A percentile compares a stretch with the other conserved stretches of the same genome.
These are phyloP conservation scores for Globisporangium yorkense DNA, from an alignment of 352 stramenopile species.

Conservation along the genomic window DNA sequence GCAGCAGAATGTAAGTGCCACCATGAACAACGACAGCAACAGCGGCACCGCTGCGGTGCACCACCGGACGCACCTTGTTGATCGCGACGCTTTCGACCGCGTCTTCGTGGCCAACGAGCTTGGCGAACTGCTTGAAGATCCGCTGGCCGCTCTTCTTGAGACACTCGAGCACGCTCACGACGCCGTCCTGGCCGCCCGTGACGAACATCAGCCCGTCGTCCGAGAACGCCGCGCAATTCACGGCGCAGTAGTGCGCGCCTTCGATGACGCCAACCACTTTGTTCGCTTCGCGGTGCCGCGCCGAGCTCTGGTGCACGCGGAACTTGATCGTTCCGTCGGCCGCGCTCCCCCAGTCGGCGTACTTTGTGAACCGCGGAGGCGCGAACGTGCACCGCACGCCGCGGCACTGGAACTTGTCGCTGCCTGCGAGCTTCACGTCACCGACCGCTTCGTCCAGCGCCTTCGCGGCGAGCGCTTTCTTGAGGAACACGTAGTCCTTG, in stretches of 20 bases:
- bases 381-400: constrained; percentile 41
- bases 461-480: constrained; percentile 38
- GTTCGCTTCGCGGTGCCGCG: constrained; percentile 50
- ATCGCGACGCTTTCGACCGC: constrained; percentile 57
- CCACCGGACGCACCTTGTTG: constrained; percentile 31
- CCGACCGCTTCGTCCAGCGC: constrained; percentile 36
- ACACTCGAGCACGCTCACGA: constrained; percentile 71
- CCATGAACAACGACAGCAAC: not conserved
- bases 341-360: constrained; percentile 49
- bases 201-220: constrained; percentile 55
- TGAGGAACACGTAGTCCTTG: constrained; percentile 74
- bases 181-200: constrained; percentile 56
- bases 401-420: constrained; percentile 63
- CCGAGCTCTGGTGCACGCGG: constrained; percentile 43
- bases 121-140: constrained; percentile 60
- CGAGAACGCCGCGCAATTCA: constrained; percentile 57
- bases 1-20: no score
- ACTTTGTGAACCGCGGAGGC: constrained; percentile 68
- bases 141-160: constrained; percentile 49
- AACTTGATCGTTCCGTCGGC: constrained; percentile 55
- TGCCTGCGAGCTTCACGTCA: constrained; percentile 38
- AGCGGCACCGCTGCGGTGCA: not conserved
- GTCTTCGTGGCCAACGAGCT: constrained; percentile 64
- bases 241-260: constrained; percentile 40
- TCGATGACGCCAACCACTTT: constrained; percentile 67